Conservation (phyloP, 1,284 basidiomycete genomes). For the Apiotrichum veenhuisii region DNA sequence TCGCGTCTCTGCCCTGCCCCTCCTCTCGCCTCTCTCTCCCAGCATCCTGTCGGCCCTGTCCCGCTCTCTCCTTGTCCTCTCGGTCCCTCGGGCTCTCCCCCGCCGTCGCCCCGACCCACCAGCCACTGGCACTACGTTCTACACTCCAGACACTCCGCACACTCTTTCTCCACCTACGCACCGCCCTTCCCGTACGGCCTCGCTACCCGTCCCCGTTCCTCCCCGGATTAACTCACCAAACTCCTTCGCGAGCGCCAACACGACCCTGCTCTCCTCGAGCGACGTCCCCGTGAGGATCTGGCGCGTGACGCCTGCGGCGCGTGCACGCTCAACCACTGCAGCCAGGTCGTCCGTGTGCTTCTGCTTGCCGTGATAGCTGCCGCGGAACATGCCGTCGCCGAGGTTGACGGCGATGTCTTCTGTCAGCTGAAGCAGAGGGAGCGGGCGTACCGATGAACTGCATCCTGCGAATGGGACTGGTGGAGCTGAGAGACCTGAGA, state of each 20-base stretch:
- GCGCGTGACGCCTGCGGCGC: constrained; percentile 63
- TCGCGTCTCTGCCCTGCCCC: no score
- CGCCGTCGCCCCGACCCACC: no score
- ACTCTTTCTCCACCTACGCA: no score
- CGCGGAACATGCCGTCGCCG: constrained; percentile 52
- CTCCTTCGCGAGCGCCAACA: constrained; percentile 61
- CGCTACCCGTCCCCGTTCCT: no score
- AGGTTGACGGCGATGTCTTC: constrained; percentile 55
- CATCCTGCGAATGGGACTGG: constrained; percentile 1
- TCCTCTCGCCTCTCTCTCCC: no score
- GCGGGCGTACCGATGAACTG: constrained; percentile 13
- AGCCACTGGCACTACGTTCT: no score
- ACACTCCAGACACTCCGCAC: no score
- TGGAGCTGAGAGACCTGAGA: neutral
- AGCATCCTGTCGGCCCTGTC: no score
- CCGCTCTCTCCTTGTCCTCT: no score
- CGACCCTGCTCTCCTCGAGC: constrained; percentile 62
- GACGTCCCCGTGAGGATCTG: constrained; percentile 80
- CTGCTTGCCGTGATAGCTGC: constrained; percentile 52
- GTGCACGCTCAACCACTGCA: constrained; percentile 61
- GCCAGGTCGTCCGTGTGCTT: constrained; percentile 63
- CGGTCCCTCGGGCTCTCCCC: no score
- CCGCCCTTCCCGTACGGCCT: no score
- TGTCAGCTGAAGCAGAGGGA: neutral
- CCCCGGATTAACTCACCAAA: constrained; percentile 58